A percentile compares a stretch with the other conserved stretches of the same genome.
Conservation (phyloP, 78 protist genomes). For the Cavenderia fasciculata region DNA sequence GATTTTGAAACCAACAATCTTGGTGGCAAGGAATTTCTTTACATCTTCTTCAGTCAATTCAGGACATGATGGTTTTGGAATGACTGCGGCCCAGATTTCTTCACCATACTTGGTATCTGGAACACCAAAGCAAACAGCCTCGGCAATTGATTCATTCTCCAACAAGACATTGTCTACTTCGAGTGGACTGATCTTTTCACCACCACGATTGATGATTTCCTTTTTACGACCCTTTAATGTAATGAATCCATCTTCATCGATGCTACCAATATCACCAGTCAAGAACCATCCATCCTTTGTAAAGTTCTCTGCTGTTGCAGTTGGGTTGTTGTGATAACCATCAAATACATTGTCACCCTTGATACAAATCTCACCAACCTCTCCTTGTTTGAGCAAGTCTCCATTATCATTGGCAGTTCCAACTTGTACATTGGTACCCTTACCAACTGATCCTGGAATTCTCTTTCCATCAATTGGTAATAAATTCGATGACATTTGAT, state of each 20-base stretch:
- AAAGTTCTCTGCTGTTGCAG: constrained; percentile 83
- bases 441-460: constrained; percentile 86
- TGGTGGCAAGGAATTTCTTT: constrained; percentile 49
- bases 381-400: constrained; percentile 51
- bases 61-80: constrained; percentile 14
- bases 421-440: constrained; percentile 70
- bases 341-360: constrained; percentile 81
- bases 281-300: constrained; percentile 85
- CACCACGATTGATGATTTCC: constrained; percentile 91
- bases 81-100: constrained; percentile 82
- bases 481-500: constrained; percentile 89
- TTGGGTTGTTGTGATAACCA: constrained; percentile 86
- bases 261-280: constrained; percentile 89
- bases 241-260: constrained; percentile 84
- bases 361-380: constrained; percentile 85
- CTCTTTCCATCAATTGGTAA: constrained; percentile 75
- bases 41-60: constrained; percentile 12
- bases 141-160: constrained; percentile 72
- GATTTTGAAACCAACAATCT: constrained; percentile 82
- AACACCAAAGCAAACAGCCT: constrained; percentile 89
- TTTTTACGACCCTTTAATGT: constrained; percentile 89
- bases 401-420: constrained; percentile 59
- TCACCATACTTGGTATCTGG: constrained; percentile 91
- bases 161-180: constrained; percentile 88
- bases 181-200: constrained; percentile 89